phyloP scores from a whole-genome alignment of 176 grass and related monocot genomes.

The Pontederia paniculata region DNA sequence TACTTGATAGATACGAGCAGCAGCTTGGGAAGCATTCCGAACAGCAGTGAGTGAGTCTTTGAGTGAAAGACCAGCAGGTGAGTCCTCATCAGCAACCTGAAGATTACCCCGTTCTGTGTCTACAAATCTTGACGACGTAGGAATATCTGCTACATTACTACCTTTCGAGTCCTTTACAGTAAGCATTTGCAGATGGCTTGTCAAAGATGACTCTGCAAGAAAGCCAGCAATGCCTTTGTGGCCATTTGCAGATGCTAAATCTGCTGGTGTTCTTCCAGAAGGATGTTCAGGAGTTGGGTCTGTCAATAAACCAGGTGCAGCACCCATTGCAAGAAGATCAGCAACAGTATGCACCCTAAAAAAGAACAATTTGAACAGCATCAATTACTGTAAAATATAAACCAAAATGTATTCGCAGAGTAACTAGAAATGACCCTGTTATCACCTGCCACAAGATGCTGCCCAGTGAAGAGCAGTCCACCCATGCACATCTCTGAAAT shows the following conservation, averaged over 20 bases:
- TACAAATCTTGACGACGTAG: slow-evolving; percentile 11
- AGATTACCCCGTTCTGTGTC: slow-evolving; percentile 24
- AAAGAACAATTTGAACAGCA: slow-evolving; percentile 3
- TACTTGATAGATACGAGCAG: slow-evolving; percentile 88
- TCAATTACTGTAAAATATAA: background rate
- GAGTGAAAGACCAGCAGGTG: slow-evolving; percentile 45
- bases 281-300: slow-evolving; percentile 74
- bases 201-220: slow-evolving; percentile 93
- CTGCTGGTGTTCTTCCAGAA: slow-evolving; percentile 79
- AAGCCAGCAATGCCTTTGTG: slow-evolving; percentile 95
- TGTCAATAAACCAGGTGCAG: slow-evolving; percentile 73
- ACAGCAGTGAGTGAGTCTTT: slow-evolving; percentile 85
- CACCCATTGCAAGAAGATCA: slow-evolving; percentile 62
- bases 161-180: slow-evolving; percentile 66
- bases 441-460: slow-evolving; percentile 75
- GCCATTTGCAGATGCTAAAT: slow-evolving; percentile 91
- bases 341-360: slow-evolving; percentile 65
- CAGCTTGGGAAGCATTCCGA: slow-evolving; percentile 92
- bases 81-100: slow-evolving; percentile 33
- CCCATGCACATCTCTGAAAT: slow-evolving; percentile 91
- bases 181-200: slow-evolving; percentile 66
- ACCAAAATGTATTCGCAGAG: background rate
- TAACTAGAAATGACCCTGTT: background rate
- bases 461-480: slow-evolving; percentile 99
- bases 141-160: slow-evolving; percentile 33